Percentiles rank a stretch among this genome's conserved stretches.
phyloP scores from a whole-genome alignment of 2,329 filamentous ascomycete species.

The Epichloe sibirici region DNA sequence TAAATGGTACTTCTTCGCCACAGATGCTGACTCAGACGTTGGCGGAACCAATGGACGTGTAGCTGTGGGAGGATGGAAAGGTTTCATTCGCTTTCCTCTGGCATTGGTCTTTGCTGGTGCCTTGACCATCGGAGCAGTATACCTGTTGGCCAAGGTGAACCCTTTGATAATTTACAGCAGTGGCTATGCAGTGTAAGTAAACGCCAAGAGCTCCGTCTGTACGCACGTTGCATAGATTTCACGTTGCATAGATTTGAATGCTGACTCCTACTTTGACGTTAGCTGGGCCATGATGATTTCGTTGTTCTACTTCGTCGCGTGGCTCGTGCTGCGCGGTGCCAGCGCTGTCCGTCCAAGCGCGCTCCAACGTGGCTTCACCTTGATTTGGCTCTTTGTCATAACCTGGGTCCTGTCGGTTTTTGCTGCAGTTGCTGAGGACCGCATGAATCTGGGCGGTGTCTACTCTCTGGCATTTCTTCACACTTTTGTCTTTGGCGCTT shows the following conservation, averaged over 20 bases:
- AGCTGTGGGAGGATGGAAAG: constrained; percentile 61
- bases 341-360: constrained; percentile 75
- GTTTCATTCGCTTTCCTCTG: constrained; percentile 74
- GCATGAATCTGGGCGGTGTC: constrained; percentile 58
- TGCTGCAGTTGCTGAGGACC: constrained; percentile 64
- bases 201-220: not conserved
- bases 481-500: constrained; percentile 59
- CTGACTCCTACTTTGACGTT: constrained; percentile 9
- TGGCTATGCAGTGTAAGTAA: constrained; percentile 56
- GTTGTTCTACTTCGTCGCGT: constrained; percentile 67
- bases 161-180: constrained; percentile 87
- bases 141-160: constrained; percentile 70
- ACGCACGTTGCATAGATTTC: not conserved
- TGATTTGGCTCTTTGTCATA: constrained; percentile 73
- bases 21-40: constrained; percentile 39
- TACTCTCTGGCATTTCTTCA: constrained; percentile 79
- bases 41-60: constrained; percentile 51
- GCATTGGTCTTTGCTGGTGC: constrained; percentile 56
- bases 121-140: constrained; percentile 59
- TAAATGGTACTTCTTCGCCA: constrained; percentile 81
- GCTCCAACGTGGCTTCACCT: constrained; percentile 66
- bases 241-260: not conserved
- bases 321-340: constrained; percentile 70
- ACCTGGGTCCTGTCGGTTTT: constrained; percentile 62
- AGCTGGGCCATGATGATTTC: constrained; percentile 76